Conservation (phyloP, 306 rosid species). For the Quercus aquifolioides region DNA sequence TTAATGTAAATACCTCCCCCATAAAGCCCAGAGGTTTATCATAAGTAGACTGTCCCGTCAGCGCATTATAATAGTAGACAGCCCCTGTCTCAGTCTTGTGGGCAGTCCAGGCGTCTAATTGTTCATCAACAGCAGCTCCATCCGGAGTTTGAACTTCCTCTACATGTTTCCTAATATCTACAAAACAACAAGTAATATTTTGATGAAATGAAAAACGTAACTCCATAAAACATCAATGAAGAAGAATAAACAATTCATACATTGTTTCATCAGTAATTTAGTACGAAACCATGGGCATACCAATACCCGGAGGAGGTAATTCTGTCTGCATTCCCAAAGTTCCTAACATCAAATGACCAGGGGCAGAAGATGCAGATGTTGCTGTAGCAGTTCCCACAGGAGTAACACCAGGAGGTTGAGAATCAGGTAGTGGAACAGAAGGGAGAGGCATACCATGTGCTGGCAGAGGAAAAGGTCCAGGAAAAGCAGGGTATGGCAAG, state of each 20-base stretch:
- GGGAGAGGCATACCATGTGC: slow-evolving; percentile 65
- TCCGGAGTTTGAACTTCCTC: slow-evolving; percentile 34
- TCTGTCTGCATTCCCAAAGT: slow-evolving; percentile 49
- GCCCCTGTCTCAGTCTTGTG: slow-evolving; percentile 83
- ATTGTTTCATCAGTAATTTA: slow-evolving; percentile 20
- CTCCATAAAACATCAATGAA: slow-evolving; percentile 12
- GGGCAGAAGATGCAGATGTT: slow-evolving; percentile 28
- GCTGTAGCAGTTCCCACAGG: slow-evolving; percentile 45
- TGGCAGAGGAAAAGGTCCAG: slow-evolving; percentile 64
- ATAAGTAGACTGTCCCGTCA: slow-evolving; percentile 85
- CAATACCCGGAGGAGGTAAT: slow-evolving; percentile 44
- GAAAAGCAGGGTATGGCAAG: slow-evolving; percentile 68
- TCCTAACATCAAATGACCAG: slow-evolving; percentile 37
- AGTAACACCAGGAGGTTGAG: slow-evolving; percentile 93
- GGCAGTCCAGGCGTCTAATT: slow-evolving; percentile 83
- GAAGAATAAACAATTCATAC: slow-evolving; percentile 11
- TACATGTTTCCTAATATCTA: slow-evolving; percentile 48
- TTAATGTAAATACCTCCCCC: slow-evolving; percentile 69
- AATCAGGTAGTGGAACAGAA: slow-evolving; percentile 68
- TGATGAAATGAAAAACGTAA: slow-evolving; percentile 10
- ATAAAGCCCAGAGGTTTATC: slow-evolving; percentile 75
- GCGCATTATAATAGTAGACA: slow-evolving; percentile 83
- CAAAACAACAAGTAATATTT: slow-evolving; percentile 20
- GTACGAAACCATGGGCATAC: slow-evolving; percentile 34
- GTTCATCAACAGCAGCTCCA: slow-evolving; percentile 41